Base-by-base conservation (phyloP, 139 green algal genomes). In the Chlorella sp. region DNA sequence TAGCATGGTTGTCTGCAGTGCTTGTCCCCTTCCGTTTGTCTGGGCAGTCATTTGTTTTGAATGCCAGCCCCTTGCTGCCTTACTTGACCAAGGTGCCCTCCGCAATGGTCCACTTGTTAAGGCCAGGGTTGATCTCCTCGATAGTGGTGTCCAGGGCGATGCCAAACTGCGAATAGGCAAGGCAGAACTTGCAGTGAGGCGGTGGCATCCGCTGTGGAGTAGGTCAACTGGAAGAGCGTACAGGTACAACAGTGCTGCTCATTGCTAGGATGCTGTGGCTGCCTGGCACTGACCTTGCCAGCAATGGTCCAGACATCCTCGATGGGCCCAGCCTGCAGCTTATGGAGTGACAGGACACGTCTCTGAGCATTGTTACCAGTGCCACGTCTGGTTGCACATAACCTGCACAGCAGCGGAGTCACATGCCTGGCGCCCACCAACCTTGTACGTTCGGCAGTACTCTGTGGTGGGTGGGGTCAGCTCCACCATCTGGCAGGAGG, bases 361-460 rank as follows among this genome's bases (percentile, higher is more conserved):
- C n/a, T n/a, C n/a, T n/a, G n/a, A n/a, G n/a, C n/a, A n/a, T n/a
- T n/a, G n/a, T n/a, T n/a, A n/a, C n/a, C n/a, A n/a, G 44, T 51
- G 6, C 9, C 7, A 51, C 44, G 9, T 6, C 44, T 51, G 44
- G 44, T 51, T 51, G 9, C 44, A 51, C 44, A 51, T 16, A 9
- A 6, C 44, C 7, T 51, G 6, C 6, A 51, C 44, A 51, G 44
- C 44, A 9, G 44, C n/a, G n/a, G n/a, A n/a, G n/a, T n/a, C n/a
- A n/a, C 44, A 51, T 51, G 44, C 44, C 44, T 51, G 6, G 44
- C 15, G 11, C 51, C 51, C 51, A 21, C 51, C 2, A 23, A 15
- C 56, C 75, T 71, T 71, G 75, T 82, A 82, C 36, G 70, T 62
- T 1, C 75, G 75, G 75, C 75, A 82, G 75, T 82, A 82, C 56